Base-by-base conservation (phyloP, 1,139 yeast genomes). In the Pichia norvegensis region DNA sequence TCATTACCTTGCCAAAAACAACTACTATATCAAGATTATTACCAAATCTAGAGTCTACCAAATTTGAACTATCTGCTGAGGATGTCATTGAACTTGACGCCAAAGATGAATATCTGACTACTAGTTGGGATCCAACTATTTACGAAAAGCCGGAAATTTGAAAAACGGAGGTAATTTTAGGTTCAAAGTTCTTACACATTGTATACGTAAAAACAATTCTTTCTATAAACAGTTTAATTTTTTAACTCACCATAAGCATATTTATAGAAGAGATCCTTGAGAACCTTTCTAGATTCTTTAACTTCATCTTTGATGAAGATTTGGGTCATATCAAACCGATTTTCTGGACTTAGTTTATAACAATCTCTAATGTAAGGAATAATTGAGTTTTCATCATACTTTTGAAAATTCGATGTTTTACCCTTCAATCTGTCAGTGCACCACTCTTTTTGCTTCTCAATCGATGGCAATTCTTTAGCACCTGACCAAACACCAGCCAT, bases 1-100 rank as follows among this genome's bases (percentile, higher is more conserved):
- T 73, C 55, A 69, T 82, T 37, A 81, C 81, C 11, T 67, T 85
- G 51, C 88, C 82, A 27, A 84, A 84, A 63, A 72, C 87, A 9
- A 25, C 29, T 22, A 29, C 23, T 5, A 17, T 22, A 14, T 20
- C 20, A 6, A 29, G 46, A 23, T 40, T 44, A 21, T 2, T 20
- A 11, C 33, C 46, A 21, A 44, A 44, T 19, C 16, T 44, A 8
- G 21, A 44, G 21, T 19, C 43, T 36, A 25, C 4, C 13, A 31
- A 40, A 21, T 44, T 44, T 25, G 23, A 36, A 13, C 20, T 44
- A 7, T 20, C 40, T 8, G 22, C 20, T 4, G 41, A 44, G 16
- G 46, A 43, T 29, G 17, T 42, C 7, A 19, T 14, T 1, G 20
- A 21, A 4, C 31, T 43, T 10, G 40, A 40, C 22, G 39, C 40